Base-by-base conservation (phyloP, 202 grass and related monocot species). In the Setaria viridis region DNA sequence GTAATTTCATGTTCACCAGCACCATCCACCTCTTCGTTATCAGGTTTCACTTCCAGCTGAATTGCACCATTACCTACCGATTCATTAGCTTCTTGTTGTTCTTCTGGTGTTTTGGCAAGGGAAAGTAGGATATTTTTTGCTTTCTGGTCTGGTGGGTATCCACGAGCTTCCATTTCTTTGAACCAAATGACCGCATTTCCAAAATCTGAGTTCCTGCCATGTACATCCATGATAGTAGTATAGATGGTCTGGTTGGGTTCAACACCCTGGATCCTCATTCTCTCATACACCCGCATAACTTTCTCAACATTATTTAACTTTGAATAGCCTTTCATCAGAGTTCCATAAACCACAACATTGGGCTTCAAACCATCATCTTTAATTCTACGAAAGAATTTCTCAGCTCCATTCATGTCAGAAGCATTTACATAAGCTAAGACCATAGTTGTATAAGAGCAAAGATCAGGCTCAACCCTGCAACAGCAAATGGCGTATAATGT, bases 331-430 rank as follows among this genome's bases (percentile, higher is more conserved):
- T 96, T 99, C 96, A 99, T 94, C 76, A 99, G 85, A 33, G 93
- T 99, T 47, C 96, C 96, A 83, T 99, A 99, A 47, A 88, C 90
- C 80, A 98, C 88, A 88, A 89, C 90, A 78, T 99, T 96, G 65
- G 96, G 96, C 81, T 91, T 99, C 68, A 96, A 90, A 47, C 93
- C 96, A 80, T 99, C 93, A 25, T 99, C 93, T 90, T 99, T 99
- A 66, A 99, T 80, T 30, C 83, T 91, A 72, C 96, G 90, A 68
- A 99, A 93, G 77, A 96, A 94, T 89, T 91, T 99, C 82, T 99
- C 93, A 45, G 93, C 91, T 35, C 86, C 90, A 78, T 86, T 83
- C 96, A 99, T 99, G 74, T 99, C 90, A 80, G 87, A 91, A 80
- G 96, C 90, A 89, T 96, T 99, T 65, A 96, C 93, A 80, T 99